Evolutionary conservation across 345 rosid genomes (phyloP).

Genomic region (Viola odorata): DNA sequence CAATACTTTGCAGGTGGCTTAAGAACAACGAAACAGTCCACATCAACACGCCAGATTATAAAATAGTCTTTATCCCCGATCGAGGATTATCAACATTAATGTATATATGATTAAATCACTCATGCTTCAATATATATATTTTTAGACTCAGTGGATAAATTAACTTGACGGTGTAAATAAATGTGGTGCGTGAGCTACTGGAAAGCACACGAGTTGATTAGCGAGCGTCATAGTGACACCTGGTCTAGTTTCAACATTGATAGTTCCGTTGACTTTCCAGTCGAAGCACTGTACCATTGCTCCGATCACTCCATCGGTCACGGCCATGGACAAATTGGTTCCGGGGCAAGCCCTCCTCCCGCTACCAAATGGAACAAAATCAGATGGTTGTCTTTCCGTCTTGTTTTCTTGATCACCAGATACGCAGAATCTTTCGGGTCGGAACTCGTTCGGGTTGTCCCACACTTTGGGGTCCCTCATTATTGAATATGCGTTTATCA

Average conservation of each 20-base stretch:
- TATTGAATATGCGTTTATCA: slow-evolving; percentile 8
- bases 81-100: too few relatives aligned
- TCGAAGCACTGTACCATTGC: slow-evolving; percentile 19
- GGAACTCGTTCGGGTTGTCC: slow-evolving; percentile 12
- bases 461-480: slow-evolving; percentile 19
- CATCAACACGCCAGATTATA: too few relatives aligned
- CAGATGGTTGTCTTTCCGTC: not conserved
- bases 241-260: not conserved
- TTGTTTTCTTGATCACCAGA: not conserved
- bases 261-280: slow-evolving; percentile 4
- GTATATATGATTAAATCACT: too few relatives aligned
- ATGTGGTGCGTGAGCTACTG: slow-evolving; percentile 3
- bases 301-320: not conserved
- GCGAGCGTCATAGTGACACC: not conserved
- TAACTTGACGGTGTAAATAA: too few relatives aligned
- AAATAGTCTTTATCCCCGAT: too few relatives aligned
- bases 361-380: slow-evolving; percentile 13
- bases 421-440: slow-evolving; percentile 19
- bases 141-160: too few relatives aligned
- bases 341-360: slow-evolving; percentile 19
- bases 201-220: not conserved
- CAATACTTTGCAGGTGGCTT: too few relatives aligned
- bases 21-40: too few relatives aligned
- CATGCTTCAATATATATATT: too few relatives aligned
- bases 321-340: not conserved